Evolutionary conservation across 2,329 filamentous ascomycete species (phyloP).

Genomic region (Sclerotinia subarctica): DNA sequence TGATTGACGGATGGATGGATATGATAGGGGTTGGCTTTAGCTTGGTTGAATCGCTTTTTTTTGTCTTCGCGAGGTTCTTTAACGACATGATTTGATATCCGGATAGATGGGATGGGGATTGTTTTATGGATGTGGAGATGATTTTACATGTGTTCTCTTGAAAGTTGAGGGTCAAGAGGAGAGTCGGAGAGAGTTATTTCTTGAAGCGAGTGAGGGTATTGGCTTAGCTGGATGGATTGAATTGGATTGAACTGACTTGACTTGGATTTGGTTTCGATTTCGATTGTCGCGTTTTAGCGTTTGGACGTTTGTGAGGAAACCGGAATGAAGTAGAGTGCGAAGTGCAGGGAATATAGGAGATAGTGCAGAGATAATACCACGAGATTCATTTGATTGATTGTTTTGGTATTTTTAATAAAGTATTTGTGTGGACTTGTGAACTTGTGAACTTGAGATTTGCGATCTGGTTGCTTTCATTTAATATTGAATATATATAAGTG

Average conservation of each 20-base stretch:
- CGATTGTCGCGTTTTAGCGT: not conserved
- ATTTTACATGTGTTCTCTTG: not conserved
- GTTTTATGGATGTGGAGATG: not conserved
- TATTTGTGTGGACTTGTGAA: no score
- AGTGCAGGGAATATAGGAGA: not conserved
- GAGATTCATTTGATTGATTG: constrained; percentile 7
- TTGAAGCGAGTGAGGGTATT: not conserved
- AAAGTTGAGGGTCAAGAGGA: not conserved
- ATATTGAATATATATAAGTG: no score
- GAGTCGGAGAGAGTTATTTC: not conserved
- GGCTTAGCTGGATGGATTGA: not conserved
- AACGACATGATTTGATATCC: constrained; percentile 18
- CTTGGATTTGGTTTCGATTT: not conserved
- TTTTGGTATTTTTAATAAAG: no score
- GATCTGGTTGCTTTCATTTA: no score
- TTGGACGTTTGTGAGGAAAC: not conserved
- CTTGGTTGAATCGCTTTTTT: not conserved
- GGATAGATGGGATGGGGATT: constrained; percentile 4
- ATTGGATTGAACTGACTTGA: not conserved
- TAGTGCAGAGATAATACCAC: not conserved
- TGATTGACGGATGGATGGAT: not conserved
- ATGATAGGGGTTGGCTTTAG: not conserved
- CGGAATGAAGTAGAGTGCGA: not conserved
- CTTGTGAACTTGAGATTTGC: no score
- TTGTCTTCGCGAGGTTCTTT: not conserved